Conservation (phyloP, 169 alveolate species). For the Plasmodium knowlesi region DNA sequence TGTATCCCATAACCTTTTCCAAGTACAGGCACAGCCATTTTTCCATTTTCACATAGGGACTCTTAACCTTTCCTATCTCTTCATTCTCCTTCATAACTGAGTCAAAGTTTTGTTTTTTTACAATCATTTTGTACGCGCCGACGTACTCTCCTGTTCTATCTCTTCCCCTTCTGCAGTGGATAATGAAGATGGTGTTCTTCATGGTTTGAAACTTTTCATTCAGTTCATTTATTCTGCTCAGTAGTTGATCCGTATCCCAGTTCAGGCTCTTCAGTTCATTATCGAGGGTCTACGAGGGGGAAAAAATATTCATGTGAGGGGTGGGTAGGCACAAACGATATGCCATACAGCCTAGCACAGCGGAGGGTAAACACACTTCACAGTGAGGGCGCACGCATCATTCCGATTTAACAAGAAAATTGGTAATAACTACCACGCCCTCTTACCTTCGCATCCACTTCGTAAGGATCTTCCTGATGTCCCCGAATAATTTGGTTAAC, state of each 20-base stretch:
- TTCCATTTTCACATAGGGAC: conserved; percentile 14
- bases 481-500: conserved; percentile 8
- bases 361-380: background rate
- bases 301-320: too few species aligned
- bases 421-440: background rate
- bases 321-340: background rate
- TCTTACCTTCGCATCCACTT: conserved; percentile 5
- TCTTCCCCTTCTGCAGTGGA: conserved; percentile 70
- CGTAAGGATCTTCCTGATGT: background rate
- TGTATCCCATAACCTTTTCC: conserved; percentile 21
- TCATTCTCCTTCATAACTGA: conserved; percentile 3
- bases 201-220: conserved; percentile 5
- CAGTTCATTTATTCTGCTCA: conserved; percentile 2
- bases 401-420: background rate
- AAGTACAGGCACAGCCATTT: conserved; percentile 59
- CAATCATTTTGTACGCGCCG: conserved; percentile 44
- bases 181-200: conserved; percentile 44
- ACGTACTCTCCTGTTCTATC: conserved; percentile 65
- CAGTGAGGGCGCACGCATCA: background rate
- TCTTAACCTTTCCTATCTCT: conserved; percentile 27
- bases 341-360: background rate
- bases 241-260: conserved; percentile 41
- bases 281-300: background rate
- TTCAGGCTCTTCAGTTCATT: conserved; percentile 9
- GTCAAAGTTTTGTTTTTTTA: conserved; percentile 11